Percentiles rank a stretch among this genome's conserved stretches.
These are phyloP conservation scores for Suillus decipiens DNA, from an alignment of 768 basidiomycete genomes.

Conservation along the genomic window DNA sequence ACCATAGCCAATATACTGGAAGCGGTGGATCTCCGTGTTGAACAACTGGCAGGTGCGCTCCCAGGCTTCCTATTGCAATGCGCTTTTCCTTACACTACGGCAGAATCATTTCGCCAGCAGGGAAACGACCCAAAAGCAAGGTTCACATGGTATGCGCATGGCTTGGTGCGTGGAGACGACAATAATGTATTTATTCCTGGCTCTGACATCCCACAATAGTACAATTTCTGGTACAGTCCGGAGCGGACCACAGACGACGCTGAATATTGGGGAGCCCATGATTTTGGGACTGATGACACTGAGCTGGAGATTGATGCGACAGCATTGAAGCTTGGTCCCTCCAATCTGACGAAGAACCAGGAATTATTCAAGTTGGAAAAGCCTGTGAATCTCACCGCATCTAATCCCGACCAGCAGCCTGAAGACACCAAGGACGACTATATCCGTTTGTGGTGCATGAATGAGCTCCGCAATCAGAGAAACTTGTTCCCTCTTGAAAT, in stretches of 20 bases:
- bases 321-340: neutral
- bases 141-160: slow-evolving; percentile 2
- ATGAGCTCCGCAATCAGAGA: neutral
- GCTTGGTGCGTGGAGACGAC: neutral
- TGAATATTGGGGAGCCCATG: neutral
- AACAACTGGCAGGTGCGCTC: neutral
- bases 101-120: neutral
- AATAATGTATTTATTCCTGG: neutral
- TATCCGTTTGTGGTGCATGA: neutral
- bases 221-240: slow-evolving; percentile 3
- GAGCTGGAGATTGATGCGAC: neutral
- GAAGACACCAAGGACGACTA: neutral
- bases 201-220: neutral
- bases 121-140: neutral
- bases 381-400: neutral
- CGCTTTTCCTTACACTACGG: no score
- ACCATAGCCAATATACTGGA: neutral
- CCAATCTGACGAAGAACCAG: no score
- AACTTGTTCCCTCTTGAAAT: neutral
- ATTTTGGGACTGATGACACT: neutral
- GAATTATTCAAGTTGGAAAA: no score
- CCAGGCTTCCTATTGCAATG: no score
- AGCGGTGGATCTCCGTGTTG: neutral
- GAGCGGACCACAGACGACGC: neutral
- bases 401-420: neutral